A percentile compares a stretch with the other conserved stretches of the same genome.
Conservation (phyloP, 2,329 filamentous ascomycete genomes). For the Fusarium sp. region DNA sequence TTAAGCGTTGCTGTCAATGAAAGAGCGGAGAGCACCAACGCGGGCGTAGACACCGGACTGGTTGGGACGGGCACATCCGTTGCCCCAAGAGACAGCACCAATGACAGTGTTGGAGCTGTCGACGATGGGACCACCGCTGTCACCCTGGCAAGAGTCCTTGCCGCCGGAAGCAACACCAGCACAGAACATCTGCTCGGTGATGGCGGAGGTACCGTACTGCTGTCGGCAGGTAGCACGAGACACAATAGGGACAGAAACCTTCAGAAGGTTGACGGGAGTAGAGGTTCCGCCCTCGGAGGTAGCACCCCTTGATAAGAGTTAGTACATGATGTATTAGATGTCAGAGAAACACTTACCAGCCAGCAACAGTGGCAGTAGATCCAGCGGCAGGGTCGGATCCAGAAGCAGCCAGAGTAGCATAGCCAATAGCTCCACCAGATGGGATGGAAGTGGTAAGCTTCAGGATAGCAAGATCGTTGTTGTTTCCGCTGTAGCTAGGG, state of each 20-base stretch:
- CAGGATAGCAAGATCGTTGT: conserved; percentile 52
- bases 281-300: conserved; percentile 31
- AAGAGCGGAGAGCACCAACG: conserved; percentile 46
- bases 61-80: conserved; percentile 48
- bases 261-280: conserved; percentile 42
- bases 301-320: conserved; percentile 36
- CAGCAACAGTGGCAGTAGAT: conserved; percentile 40
- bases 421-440: conserved; percentile 36
- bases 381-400: conserved; percentile 48
- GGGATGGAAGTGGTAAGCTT: conserved; percentile 45
- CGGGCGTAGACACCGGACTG: conserved; percentile 49
- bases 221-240: conserved; percentile 45
- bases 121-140: conserved; percentile 52
- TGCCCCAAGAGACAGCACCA: conserved; percentile 52
- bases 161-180: conserved; percentile 48
- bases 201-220: conserved; percentile 40
- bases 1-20: conserved; percentile 45
- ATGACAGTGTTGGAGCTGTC: conserved; percentile 41
- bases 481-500: conserved; percentile 40
- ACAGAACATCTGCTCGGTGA: conserved; percentile 53
- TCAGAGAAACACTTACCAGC: conserved; percentile 43
- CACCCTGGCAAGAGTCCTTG: conserved; percentile 52
- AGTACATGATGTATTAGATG: neutral
- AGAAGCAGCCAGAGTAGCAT: conserved; percentile 42
- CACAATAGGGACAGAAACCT: conserved; percentile 52